phyloP scores from a whole-genome alignment of 2,329 filamentous ascomycete genomes.

The Aschersonia sp. region DNA sequence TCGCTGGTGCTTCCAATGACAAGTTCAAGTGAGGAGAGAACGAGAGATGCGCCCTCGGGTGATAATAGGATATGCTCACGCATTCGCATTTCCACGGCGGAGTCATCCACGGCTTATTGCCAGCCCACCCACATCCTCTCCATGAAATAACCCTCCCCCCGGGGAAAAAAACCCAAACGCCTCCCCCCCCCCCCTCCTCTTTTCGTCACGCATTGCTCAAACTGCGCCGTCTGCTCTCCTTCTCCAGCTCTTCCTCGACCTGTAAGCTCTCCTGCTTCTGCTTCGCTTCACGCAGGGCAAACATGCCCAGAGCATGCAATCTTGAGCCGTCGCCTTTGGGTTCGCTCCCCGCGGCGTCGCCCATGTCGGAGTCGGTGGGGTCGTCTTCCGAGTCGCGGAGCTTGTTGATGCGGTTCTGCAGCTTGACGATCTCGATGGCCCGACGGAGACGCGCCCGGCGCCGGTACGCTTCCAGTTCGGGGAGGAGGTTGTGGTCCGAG shows the following conservation, averaged over 20 bases:
- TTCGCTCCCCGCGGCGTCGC: constrained; percentile 47
- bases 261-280: constrained; percentile 65
- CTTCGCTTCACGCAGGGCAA: constrained; percentile 25
- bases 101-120: no score
- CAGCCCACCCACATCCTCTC: no score
- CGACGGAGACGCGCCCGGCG: constrained; percentile 84
- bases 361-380: constrained; percentile 59
- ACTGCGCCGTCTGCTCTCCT: constrained; percentile 27
- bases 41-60: no score
- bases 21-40: no score
- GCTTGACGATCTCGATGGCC: constrained; percentile 90
- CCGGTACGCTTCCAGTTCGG: constrained; percentile 80
- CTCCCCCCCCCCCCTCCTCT: background rate
- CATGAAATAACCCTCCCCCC: background rate
- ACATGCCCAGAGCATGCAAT: constrained; percentile 6
- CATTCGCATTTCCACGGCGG: no score
- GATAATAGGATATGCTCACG: no score
- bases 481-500: constrained; percentile 90
- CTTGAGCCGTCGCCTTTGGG: constrained; percentile 4
- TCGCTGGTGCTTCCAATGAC: no score
- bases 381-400: constrained; percentile 90
- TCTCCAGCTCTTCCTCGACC: constrained; percentile 43
- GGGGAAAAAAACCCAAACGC: background rate
- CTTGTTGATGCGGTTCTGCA: constrained; percentile 87
- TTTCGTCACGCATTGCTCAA: constrained; percentile 7